A percentile compares a stretch with the other conserved stretches of the same genome.
Conservation (phyloP, 176 grass and related monocot species). For the Musa itinerans region DNA sequence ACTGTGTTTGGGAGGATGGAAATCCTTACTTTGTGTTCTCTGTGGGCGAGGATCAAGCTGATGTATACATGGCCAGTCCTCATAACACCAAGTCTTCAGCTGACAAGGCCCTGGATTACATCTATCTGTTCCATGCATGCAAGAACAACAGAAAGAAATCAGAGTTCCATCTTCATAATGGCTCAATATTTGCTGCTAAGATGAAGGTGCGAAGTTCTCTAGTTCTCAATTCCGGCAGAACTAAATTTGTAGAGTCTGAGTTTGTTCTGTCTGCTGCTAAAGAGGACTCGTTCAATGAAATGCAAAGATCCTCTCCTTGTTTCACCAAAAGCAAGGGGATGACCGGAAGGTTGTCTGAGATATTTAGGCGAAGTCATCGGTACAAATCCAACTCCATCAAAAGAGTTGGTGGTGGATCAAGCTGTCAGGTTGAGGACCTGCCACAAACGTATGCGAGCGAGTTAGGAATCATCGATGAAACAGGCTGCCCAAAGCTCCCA, state of each 20-base stretch:
- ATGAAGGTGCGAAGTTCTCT: constrained; percentile 60
- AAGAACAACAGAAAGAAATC: constrained; percentile 47
- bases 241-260: constrained; percentile 40
- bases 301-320: constrained; percentile 29
- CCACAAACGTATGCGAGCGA: constrained; percentile 20
- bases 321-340: constrained; percentile 42
- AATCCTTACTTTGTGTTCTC: constrained; percentile 61
- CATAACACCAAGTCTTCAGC: constrained; percentile 23
- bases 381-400: constrained; percentile 33
- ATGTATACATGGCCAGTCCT: constrained; percentile 43
- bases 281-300: constrained; percentile 30
- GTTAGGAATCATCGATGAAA: constrained; percentile 24
- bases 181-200: constrained; percentile 48
- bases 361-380: constrained; percentile 44
- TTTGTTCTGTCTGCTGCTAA: constrained; percentile 65
- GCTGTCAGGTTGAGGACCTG: constrained; percentile 26
- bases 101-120: constrained; percentile 35
- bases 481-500: constrained; percentile 14
- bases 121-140: constrained; percentile 54
- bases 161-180: constrained; percentile 22
- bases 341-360: constrained; percentile 50
- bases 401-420: constrained; percentile 26
- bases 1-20: constrained; percentile 52
- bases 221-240: constrained; percentile 31
- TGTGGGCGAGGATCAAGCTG: constrained; percentile 25